Conservation (phyloP, 495 filamentous ascomycete species). For the Trichoderma asperelloides region DNA sequence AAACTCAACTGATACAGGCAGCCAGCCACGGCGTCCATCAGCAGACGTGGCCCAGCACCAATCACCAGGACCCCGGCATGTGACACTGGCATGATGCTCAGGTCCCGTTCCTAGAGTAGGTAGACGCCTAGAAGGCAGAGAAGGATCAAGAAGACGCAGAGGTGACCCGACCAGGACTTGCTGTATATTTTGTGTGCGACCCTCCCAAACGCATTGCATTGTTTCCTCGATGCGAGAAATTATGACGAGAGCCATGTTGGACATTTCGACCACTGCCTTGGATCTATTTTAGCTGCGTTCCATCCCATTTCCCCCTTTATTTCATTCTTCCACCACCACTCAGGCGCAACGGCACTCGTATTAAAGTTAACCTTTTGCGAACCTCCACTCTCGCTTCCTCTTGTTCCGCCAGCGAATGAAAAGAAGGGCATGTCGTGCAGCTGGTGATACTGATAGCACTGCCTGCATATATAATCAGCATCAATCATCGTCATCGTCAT, state of each 20-base stretch:
- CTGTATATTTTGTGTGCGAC: too few relatives aligned
- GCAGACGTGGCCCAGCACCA: neutral
- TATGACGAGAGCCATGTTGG: neutral
- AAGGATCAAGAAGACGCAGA: neutral
- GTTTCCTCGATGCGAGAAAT: too few relatives aligned
- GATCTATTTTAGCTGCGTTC: slow-evolving; percentile 8
- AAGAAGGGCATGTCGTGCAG: neutral
- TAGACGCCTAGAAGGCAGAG: neutral
- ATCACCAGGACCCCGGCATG: neutral
- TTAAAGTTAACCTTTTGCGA: slow-evolving; percentile 4
- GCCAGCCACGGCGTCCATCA: neutral
- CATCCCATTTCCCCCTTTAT: slow-evolving; percentile 9
- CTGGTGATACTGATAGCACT: neutral
- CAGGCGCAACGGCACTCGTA: slow-evolving; percentile 4
- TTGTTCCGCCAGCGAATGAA: slow-evolving; percentile 1
- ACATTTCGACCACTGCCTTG: neutral
- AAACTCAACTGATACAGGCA: slow-evolving; percentile 1
- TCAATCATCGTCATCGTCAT: neutral
- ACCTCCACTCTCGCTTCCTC: slow-evolving; percentile 3
- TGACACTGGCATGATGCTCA: neutral
- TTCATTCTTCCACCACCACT: neutral
- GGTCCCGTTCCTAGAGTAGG: too few relatives aligned
- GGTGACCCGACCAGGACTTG: too few relatives aligned
- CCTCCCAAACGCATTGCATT: too few relatives aligned
- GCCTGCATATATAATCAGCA: too few relatives aligned